Conservation (phyloP, 371 early-diverging fungal genomes). For the Dipsacomyces acuminosporus region DNA sequence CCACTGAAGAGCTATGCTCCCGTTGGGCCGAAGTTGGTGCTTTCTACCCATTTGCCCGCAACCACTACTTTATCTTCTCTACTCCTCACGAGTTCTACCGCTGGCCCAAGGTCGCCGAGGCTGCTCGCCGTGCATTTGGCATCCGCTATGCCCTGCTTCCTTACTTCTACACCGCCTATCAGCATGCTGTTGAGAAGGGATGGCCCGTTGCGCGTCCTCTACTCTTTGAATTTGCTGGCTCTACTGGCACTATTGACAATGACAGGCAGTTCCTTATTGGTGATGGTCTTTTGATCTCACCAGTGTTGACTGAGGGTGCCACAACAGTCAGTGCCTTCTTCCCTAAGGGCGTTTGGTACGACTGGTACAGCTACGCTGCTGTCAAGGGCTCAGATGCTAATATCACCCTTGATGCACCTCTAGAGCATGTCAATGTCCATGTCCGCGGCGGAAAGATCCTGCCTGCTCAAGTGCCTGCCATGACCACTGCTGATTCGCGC, state of each 20-base stretch:
- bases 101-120: constrained; percentile 51
- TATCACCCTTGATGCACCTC: constrained; percentile 18
- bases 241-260: constrained; percentile 23
- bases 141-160: constrained; percentile 56
- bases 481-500: constrained; percentile 34
- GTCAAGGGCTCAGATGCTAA: constrained; percentile 5
- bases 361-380: constrained; percentile 29
- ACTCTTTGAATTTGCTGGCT: constrained; percentile 48
- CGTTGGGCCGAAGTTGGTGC: constrained; percentile 64
- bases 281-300: constrained; percentile 51
- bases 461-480: constrained; percentile 28
- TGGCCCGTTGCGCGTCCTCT: constrained; percentile 51
- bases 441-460: constrained; percentile 43
- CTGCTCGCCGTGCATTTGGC: constrained; percentile 45
- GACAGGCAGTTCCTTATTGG: constrained; percentile 56
- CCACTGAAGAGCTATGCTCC: constrained; percentile 59
- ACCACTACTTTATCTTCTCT: constrained; percentile 51
- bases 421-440: constrained; percentile 40
- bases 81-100: constrained; percentile 56
- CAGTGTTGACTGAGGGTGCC: constrained; percentile 50
- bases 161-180: constrained; percentile 55
- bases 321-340: constrained; percentile 52
- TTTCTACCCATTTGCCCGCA: constrained; percentile 64
- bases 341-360: constrained; percentile 58
- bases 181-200: constrained; percentile 50